Conservation (phyloP, 176 grass and related monocot species). For the Hordeum vulgare region DNA sequence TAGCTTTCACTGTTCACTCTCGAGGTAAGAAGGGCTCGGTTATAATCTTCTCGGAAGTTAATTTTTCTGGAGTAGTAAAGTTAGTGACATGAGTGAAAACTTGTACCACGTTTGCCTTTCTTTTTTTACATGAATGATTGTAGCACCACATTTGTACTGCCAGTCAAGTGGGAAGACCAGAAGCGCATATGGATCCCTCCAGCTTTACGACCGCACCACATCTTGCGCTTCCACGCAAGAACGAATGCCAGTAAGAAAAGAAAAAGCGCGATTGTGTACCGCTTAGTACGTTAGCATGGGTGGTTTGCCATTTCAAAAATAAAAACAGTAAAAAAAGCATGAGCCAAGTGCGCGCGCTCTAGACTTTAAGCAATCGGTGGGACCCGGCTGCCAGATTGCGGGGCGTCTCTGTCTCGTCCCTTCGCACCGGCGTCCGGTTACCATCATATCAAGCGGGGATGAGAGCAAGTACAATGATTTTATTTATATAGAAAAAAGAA, state of each 20-base stretch:
- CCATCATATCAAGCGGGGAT: background rate
- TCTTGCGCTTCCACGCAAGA: background rate
- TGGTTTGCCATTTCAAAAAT: no score
- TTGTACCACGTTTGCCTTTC: background rate
- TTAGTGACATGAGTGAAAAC: background rate
- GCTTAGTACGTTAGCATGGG: no score
- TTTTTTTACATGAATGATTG: background rate
- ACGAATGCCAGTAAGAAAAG: background rate
- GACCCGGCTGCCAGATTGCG: background rate
- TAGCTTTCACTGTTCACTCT: no score
- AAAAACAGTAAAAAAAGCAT: no score
- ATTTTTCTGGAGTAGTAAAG: background rate
- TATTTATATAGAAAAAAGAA: no score
- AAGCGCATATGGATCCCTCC: background rate
- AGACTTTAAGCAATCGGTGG: background rate
- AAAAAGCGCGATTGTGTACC: no score
- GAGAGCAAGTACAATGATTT: no score
- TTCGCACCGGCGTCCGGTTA: background rate
- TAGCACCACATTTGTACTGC: background rate
- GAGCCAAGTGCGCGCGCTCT: no score
- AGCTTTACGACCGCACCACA: background rate
- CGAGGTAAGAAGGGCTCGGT: no score
- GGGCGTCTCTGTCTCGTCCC: background rate
- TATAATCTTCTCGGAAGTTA: background rate
- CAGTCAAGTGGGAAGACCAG: background rate